Base-by-base conservation (phyloP, 768 basidiomycete species). In the Boletus reticuloceps region DNA sequence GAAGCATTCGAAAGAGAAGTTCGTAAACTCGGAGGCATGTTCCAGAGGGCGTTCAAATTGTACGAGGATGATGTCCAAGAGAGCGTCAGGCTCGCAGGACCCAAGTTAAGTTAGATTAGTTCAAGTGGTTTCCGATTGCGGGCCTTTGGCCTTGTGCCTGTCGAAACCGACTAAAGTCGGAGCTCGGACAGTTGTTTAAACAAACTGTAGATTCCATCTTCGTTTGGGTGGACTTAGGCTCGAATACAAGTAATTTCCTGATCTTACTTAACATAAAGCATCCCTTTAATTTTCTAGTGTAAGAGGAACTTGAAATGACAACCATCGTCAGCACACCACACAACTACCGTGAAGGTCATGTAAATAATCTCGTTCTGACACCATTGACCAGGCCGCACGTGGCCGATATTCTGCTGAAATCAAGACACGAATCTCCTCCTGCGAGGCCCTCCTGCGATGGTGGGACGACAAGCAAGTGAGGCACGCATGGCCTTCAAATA, bases 1-100 rank as follows among this genome's bases (percentile, higher is more conserved):
- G 89, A 88, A 60, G 94, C 92, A 36, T 98, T 96, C 78, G 82
- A 86, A 71, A 80, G 87, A 57, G 94, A 98, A 77, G 78, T 94
- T 54, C 79, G 83, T 68, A 97, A 94, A 77, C 79, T 99, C 32
- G 94, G 77, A 38, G 83, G 83, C 59, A 98, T 98, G 95, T 98
- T 98, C 85, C 78, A 81, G 69, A 92, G 89, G 75, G 95, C 94
- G 39, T 97, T 97, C 74, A 86, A 85, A 64, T 74, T 94, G 70
- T 98, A 98, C 70, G 89, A 94, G 77, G 82, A 79, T 65, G 91
- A 91, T 62, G 91, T 96, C 9, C 80, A 84, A 32, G 81, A 82
- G 64, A 87, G 86, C 71, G 93, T 97, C 54, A 80, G 87, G 65
- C 67, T 81, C 58, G 92, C 94, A 22, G 96, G 95, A 38, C 96